Percentiles rank a stretch among this genome's conserved stretches.
These are phyloP conservation scores for Colletotrichum tabaci DNA, from an alignment of 2,329 filamentous ascomycete species.

Conservation along the genomic window DNA sequence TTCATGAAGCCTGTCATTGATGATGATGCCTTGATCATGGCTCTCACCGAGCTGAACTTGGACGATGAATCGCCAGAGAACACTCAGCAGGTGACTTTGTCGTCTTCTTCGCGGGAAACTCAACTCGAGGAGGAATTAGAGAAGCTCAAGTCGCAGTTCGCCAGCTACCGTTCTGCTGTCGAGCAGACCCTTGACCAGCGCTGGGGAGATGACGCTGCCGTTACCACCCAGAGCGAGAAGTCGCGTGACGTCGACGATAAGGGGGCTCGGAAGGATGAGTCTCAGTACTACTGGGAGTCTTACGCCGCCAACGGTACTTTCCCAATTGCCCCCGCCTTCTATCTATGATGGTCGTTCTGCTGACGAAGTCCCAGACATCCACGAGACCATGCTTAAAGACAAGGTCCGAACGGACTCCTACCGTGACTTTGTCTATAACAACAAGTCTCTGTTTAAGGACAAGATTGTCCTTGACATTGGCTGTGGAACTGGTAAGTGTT, in stretches of 20 bases:
- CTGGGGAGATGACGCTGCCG: conserved; percentile 70
- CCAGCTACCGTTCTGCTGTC: conserved; percentile 75
- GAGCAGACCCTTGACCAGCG: conserved; percentile 77
- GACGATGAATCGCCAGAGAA: conserved; percentile 54
- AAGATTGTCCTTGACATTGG: conserved; percentile 94
- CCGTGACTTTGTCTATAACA: conserved; percentile 93
- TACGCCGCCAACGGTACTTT: conserved; percentile 71
- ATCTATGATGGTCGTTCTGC: not conserved
- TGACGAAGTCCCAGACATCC: conserved; percentile 75
- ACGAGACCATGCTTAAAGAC: conserved; percentile 97
- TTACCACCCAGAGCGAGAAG: conserved; percentile 43
- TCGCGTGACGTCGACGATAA: conserved; percentile 42
- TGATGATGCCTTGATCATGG: conserved; percentile 91
- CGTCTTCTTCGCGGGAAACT: conserved; percentile 64
- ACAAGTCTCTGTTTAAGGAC: conserved; percentile 88
- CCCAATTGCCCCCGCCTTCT: not conserved
- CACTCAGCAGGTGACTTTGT: conserved; percentile 49
- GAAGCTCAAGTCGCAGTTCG: conserved; percentile 72
- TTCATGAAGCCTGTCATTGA: conserved; percentile 89
- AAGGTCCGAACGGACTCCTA: conserved; percentile 90
- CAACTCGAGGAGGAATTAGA: conserved; percentile 74
- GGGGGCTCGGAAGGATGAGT: conserved; percentile 52
- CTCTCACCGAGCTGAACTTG: conserved; percentile 81
- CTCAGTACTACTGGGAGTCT: conserved; percentile 72
- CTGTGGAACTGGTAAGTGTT: conserved; percentile 76